Evolutionary conservation across 768 basidiomycete species (phyloP).

Genomic region (Hypholoma fasciculare): DNA sequence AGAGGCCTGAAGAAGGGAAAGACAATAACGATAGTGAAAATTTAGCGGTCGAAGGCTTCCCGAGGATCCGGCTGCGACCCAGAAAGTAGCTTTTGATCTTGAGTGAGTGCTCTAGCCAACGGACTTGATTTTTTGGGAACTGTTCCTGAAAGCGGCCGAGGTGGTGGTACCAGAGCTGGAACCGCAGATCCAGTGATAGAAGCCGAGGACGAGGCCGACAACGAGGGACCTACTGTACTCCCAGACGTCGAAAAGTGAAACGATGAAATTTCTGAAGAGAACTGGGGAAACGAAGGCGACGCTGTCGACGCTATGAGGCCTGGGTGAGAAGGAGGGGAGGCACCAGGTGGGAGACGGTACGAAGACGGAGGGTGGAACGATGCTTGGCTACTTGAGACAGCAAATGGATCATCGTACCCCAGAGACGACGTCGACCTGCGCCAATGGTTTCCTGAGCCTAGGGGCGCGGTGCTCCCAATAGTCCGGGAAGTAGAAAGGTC

Average conservation of each 20-base stretch:
- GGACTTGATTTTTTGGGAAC: slow-evolving; percentile 25
- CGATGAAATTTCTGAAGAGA: not conserved
- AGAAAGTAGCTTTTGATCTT: not conserved
- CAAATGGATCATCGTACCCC: not conserved
- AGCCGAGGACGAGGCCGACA: not conserved
- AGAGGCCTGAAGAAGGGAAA: too few relatives aligned
- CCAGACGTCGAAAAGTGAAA: too few relatives aligned
- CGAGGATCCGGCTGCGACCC: not conserved
- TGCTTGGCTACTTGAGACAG: not conserved
- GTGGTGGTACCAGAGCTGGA: not conserved
- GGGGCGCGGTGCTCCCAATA: not conserved
- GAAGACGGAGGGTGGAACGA: slow-evolving; percentile 9
- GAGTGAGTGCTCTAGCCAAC: slow-evolving; percentile 13
- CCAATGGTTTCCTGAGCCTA: not conserved
- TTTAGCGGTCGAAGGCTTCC: not conserved
- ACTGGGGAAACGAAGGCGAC: not conserved
- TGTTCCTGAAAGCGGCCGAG: not conserved
- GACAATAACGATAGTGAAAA: not conserved
- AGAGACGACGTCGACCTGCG: not conserved
- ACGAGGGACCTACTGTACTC: not conserved
- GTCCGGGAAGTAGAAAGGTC: not conserved
- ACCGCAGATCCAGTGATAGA: not conserved
- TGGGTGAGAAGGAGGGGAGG: slow-evolving; percentile 12
- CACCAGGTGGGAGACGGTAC: slow-evolving; percentile 12
- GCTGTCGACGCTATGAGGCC: slow-evolving; percentile 6